Percentiles rank a stretch among this genome's conserved stretches.
phyloP scores from a whole-genome alignment of 2,329 filamentous ascomycete genomes.

The Trichoderma asperellum region DNA sequence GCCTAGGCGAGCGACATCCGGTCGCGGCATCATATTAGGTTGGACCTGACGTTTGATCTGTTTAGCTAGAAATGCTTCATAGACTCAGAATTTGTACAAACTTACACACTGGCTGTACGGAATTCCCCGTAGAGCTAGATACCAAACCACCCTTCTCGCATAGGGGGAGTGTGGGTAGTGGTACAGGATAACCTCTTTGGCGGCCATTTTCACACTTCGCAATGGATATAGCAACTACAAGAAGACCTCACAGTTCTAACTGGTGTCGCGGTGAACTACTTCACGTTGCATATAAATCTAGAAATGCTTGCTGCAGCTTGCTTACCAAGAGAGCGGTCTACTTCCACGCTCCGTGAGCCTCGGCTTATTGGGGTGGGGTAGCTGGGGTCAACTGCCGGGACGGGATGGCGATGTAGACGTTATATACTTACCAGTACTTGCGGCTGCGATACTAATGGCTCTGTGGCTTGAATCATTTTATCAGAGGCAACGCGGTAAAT shows the following conservation, averaged over 20 bases:
- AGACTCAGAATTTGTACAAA: not conserved
- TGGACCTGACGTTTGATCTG: slow-evolving; percentile 54
- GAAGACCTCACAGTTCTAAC: not conserved
- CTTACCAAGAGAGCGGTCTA: not conserved
- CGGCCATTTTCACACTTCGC: slow-evolving; percentile 28
- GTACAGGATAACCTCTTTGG: slow-evolving; percentile 58
- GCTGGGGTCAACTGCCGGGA: not conserved
- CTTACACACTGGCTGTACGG: slow-evolving; percentile 69
- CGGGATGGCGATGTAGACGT: slow-evolving; percentile 29
- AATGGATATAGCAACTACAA: not conserved
- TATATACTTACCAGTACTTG: slow-evolving; percentile 31
- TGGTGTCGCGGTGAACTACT: not conserved
- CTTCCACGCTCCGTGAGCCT: not conserved
- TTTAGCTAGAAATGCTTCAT: not conserved
- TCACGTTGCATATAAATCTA: not conserved
- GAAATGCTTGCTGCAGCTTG: not conserved
- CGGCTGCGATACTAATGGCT: not conserved
- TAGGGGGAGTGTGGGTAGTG: slow-evolving; percentile 70
- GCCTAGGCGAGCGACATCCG: slow-evolving; percentile 63
- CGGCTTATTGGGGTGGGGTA: slow-evolving; percentile 24
- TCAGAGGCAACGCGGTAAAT: not conserved
- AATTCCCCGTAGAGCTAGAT: slow-evolving; percentile 67
- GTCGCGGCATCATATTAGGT: slow-evolving; percentile 67
- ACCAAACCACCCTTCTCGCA: slow-evolving; percentile 67
- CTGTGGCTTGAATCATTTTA: not conserved